Conservation (phyloP, 345 rosid species). For the Hibiscus mutabilis region DNA sequence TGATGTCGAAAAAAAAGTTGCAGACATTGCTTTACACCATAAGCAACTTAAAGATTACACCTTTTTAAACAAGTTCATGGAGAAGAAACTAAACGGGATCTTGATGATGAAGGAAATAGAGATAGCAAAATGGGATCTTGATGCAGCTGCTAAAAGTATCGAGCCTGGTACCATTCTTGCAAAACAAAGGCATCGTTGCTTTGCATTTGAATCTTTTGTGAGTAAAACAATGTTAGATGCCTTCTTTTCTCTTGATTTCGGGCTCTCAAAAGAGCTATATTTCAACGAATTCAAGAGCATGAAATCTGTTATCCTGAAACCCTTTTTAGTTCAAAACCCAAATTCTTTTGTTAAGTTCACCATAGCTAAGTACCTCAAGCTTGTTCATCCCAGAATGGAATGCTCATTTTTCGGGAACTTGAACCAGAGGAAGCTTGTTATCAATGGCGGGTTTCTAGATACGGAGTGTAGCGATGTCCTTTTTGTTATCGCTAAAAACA, state of each 20-base stretch:
- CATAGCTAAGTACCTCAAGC: constrained; percentile 52
- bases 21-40: constrained; percentile 28
- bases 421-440: constrained; percentile 74
- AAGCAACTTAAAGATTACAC: constrained; percentile 28
- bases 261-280: no score
- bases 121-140: constrained; percentile 70
- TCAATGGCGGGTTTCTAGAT: constrained; percentile 63
- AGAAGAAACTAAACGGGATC: constrained; percentile 59
- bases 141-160: constrained; percentile 56
- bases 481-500: no score
- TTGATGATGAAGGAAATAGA: constrained; percentile 83
- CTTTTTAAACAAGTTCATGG: constrained; percentile 42
- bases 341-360: constrained; percentile 45
- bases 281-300: constrained; percentile 46
- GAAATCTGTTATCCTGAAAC: constrained; percentile 35
- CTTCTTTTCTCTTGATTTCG: no score
- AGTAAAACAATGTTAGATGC: constrained; percentile 59
- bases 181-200: constrained; percentile 42
- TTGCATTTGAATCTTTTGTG: constrained; percentile 70
- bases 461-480: no score
- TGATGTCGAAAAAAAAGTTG: constrained; percentile 37
- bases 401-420: constrained; percentile 80
- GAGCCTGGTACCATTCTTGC: constrained; percentile 41
- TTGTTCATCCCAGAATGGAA: constrained; percentile 96
- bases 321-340: constrained; percentile 43